Evolutionary conservation across 768 basidiomycete genomes (phyloP).

Genomic region (Leccinum subtestaceum): DNA sequence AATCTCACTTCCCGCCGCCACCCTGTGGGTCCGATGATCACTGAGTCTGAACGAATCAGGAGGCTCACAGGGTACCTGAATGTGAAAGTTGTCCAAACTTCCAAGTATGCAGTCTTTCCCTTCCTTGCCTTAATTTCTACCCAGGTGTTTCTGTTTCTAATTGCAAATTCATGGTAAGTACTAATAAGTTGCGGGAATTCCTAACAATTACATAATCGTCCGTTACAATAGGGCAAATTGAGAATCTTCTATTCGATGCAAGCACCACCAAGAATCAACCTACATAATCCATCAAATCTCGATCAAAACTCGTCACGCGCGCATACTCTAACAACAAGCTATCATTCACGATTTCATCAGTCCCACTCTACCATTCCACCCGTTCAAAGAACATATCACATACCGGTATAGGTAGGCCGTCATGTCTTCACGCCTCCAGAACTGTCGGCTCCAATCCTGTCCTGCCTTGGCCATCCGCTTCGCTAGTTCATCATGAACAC

Average conservation of each 20-base stretch:
- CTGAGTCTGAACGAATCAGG: too few species aligned
- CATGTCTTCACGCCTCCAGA: slow-evolving; percentile 62
- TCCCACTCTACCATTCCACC: too few species aligned
- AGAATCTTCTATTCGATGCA: not conserved
- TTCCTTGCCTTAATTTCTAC: not conserved
- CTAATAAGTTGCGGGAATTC: not conserved
- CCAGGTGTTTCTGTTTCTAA: too few species aligned
- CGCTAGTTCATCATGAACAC: slow-evolving; percentile 61
- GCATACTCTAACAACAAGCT: slow-evolving; percentile 56
- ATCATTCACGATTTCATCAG: not conserved
- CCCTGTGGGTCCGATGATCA: too few species aligned
- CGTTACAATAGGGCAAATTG: too few species aligned
- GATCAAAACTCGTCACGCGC: slow-evolving; percentile 46
- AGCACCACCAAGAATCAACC: slow-evolving; percentile 1
- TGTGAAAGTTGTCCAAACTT: too few species aligned
- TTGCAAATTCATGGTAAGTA: too few species aligned
- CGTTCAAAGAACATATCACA: slow-evolving; percentile 1
- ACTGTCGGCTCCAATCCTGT: slow-evolving; percentile 51
- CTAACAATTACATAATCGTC: not conserved
- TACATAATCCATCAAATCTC: slow-evolving; percentile 41
- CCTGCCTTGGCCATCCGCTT: slow-evolving; percentile 55
- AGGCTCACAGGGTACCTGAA: too few species aligned
- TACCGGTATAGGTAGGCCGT: slow-evolving; percentile 58
- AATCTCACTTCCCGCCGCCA: too few species aligned
- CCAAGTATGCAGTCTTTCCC: not conserved